These are phyloP conservation scores for Fraxinus platypoda DNA, from an alignment of 305 asterid species.

Conservation along the genomic window DNA sequence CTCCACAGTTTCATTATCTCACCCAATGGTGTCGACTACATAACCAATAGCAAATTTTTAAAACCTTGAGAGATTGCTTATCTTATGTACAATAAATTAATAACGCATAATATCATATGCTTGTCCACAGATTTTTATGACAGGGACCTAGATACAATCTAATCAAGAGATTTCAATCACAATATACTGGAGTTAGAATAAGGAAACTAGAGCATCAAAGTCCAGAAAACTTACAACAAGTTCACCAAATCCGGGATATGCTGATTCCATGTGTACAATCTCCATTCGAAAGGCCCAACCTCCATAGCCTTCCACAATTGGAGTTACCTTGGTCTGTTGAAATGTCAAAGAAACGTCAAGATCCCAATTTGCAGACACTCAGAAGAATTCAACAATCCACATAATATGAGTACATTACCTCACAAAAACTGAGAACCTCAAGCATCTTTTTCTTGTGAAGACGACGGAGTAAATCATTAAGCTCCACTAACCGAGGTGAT, in stretches of 20 bases:
- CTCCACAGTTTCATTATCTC: neutral
- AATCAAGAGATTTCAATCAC: neutral
- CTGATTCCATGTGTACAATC: slow-evolving; percentile 92
- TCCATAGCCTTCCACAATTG: slow-evolving; percentile 98
- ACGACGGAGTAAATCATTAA: slow-evolving; percentile 72
- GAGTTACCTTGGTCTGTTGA: slow-evolving; percentile 91
- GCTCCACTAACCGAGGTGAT: slow-evolving; percentile 88
- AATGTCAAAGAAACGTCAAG: slow-evolving; percentile 31
- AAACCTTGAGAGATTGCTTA: neutral
- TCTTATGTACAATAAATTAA: neutral
- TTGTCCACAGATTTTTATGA: neutral
- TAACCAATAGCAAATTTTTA: neutral
- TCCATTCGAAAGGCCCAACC: slow-evolving; percentile 98
- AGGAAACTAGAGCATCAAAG: neutral
- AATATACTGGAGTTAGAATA: neutral
- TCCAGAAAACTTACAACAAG: slow-evolving; percentile 65
- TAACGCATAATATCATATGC: neutral
- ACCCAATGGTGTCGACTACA: neutral
- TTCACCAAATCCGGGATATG: slow-evolving; percentile 96
- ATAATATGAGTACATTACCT: slow-evolving; percentile 43
- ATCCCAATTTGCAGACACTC: slow-evolving; percentile 9
- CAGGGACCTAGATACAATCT: neutral
- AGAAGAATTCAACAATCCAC: slow-evolving; percentile 10
- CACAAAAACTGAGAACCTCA: slow-evolving; percentile 96
- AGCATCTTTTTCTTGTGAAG: slow-evolving; percentile 69